Percentiles rank a stretch among this genome's conserved stretches.
Conservation (phyloP, 1,139 yeast species). For the Arxiozyma heterogenica region DNA sequence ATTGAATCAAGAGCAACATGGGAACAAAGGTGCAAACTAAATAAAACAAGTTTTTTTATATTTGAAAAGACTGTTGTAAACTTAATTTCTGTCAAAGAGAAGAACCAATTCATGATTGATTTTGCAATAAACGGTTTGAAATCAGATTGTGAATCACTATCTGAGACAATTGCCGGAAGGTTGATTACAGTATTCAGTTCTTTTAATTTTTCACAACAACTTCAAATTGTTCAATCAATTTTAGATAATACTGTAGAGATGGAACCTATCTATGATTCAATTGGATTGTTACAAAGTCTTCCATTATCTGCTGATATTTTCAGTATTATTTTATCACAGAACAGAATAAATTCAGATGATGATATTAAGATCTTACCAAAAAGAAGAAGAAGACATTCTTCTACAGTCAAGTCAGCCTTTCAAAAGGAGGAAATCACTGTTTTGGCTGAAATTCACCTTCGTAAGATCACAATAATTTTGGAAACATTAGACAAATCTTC, state of each 20-base stretch:
- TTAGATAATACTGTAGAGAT: slow-evolving; percentile 45
- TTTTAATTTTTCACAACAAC: slow-evolving; percentile 50
- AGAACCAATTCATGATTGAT: slow-evolving; percentile 45
- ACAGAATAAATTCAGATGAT: slow-evolving; percentile 38
- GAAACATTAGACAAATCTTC: slow-evolving; percentile 58
- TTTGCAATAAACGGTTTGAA: slow-evolving; percentile 51
- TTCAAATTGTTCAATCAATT: slow-evolving; percentile 48
- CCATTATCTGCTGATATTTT: slow-evolving; percentile 40
- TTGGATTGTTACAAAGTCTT: slow-evolving; percentile 44
- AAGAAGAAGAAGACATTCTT: slow-evolving; percentile 67
- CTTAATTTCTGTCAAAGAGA: slow-evolving; percentile 52
- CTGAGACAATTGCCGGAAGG: slow-evolving; percentile 43
- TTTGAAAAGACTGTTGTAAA: slow-evolving; percentile 50
- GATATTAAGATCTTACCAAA: slow-evolving; percentile 43
- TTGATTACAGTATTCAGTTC: slow-evolving; percentile 45
- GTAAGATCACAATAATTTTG: slow-evolving; percentile 66
- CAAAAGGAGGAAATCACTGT: slow-evolving; percentile 60
- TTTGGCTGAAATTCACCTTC: slow-evolving; percentile 70
- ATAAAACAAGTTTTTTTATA: slow-evolving; percentile 41
- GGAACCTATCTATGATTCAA: slow-evolving; percentile 43
- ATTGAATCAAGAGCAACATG: slow-evolving; percentile 37
- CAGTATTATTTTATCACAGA: slow-evolving; percentile 40
- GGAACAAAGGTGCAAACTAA: slow-evolving; percentile 38
- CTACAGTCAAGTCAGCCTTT: slow-evolving; percentile 65
- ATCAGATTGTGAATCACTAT: slow-evolving; percentile 42